A percentile compares a stretch with the other conserved stretches of the same genome.
These are phyloP conservation scores for Debaryomyces sp. DNA, from an alignment of 1,139 yeast genomes.

Conservation along the genomic window DNA sequence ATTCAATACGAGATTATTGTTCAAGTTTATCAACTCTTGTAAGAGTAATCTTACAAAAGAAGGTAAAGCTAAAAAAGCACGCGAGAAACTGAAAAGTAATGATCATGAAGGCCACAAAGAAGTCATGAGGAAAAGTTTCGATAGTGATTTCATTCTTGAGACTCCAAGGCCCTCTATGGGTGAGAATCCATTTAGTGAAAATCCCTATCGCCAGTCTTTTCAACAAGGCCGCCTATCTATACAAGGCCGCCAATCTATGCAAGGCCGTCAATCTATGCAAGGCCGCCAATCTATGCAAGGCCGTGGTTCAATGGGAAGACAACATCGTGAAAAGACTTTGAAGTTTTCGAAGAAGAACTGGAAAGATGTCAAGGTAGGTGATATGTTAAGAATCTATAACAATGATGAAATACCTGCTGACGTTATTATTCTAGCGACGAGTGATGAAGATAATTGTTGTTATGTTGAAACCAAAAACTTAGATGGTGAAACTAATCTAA, in stretches of 20 bases:
- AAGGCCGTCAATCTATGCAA: conserved; percentile 20
- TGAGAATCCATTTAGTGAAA: conserved; percentile 25
- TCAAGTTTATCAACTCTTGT: conserved; percentile 30
- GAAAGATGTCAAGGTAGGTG: conserved; percentile 61
- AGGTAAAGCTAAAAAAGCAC: conserved; percentile 38
- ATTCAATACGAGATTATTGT: conserved; percentile 36
- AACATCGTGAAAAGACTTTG: conserved; percentile 21
- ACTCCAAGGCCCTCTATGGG: conserved; percentile 20
- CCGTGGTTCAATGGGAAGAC: conserved; percentile 10
- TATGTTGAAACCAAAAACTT: conserved; percentile 61
- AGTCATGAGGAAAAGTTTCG: conserved; percentile 34
- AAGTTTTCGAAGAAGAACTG: conserved; percentile 44
- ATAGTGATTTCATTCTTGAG: conserved; percentile 25
- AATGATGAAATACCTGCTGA: conserved; percentile 66
- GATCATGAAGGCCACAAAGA: conserved; percentile 10
- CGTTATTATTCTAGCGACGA: conserved; percentile 50
- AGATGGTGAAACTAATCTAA: conserved; percentile 64
- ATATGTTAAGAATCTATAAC: conserved; percentile 51
- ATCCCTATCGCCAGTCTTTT: conserved; percentile 23
- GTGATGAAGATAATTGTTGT: conserved; percentile 57
- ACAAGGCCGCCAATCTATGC: conserved; percentile 27
- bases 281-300: conserved; percentile 20
- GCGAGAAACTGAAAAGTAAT: conserved; percentile 20
- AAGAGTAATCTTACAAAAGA: conserved; percentile 38
- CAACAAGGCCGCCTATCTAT: conserved; percentile 27